Evolutionary conservation across 805 yeast species (phyloP), one percentile per base, ranked within the genome.

Genomic region (Teunomyces aglyptinius): DNA sequence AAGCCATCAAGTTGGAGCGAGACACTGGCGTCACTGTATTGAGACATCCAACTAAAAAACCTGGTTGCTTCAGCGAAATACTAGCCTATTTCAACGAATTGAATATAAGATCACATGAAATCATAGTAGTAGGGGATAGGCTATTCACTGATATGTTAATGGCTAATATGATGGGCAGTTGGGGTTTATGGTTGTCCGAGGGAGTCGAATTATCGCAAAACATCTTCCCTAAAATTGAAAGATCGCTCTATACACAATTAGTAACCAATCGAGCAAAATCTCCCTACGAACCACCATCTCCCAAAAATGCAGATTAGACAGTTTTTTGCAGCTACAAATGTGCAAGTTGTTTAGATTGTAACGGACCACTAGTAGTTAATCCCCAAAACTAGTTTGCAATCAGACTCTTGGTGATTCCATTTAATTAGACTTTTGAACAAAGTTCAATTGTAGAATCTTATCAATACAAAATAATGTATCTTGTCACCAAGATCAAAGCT

Each of bases 161-260:
- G 96, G 97, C 97, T 15, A 92, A 94, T 57, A 73, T 83, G 74
- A 89, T 92, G 96, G 96, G 96, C 0, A 73, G 94, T 0, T 80
- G 81, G 65, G 87, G 92, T 0, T 75, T 89, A 3, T 94, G 98
- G 97, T 60, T 94, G 1, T 71, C 77, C 43, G 82, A 82, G 19
- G 98, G 98, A 3, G 96, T 90, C 4, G 70, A 68, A 46, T 63
- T 70, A 38, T 77, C 86, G 1, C 64, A 73, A 20, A 75, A 78
- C 46, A 38, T 74, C 11, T 74, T 83, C 35, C 82, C 85, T 24
- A 67, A 68, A 10, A 43, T 80, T 10, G 91, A 85, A 57, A 66
- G 89, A 44, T 49, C 50, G 5, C 46, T 71, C 20, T 68, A 68
- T 46, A 41, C 34, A 4, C 33, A 22, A n/a, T 45, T 52, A 42